Percentiles rank a stretch among this genome's conserved stretches.
phyloP scores from a whole-genome alignment of 1,284 basidiomycete genomes.

The Phellinidium pouzarii region DNA sequence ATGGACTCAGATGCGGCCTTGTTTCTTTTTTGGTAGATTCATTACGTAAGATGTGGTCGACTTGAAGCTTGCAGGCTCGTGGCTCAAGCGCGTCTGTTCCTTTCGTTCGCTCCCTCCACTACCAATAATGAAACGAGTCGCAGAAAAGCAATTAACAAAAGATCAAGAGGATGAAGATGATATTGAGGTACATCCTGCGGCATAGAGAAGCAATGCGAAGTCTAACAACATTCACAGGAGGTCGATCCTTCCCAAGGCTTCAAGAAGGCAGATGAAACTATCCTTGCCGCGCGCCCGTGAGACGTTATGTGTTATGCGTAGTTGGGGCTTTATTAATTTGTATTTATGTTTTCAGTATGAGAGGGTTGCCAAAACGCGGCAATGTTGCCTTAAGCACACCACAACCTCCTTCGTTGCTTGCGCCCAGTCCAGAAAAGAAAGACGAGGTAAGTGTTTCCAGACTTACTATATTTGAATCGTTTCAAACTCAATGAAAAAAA shows the following conservation, averaged over 20 bases:
- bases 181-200: slow-evolving; percentile 13
- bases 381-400: slow-evolving; percentile 1
- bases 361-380: slow-evolving; percentile 21
- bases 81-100: background rate
- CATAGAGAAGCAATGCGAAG: background rate
- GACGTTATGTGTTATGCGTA: background rate
- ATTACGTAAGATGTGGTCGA: background rate
- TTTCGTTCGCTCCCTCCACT: background rate
- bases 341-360: slow-evolving; percentile 16
- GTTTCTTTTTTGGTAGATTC: background rate
- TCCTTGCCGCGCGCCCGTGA: slow-evolving; percentile 21
- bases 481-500: too few species aligned
- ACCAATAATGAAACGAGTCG: slow-evolving; percentile 29
- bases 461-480: background rate
- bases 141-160: slow-evolving; percentile 32
- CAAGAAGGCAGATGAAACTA: slow-evolving; percentile 21
- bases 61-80: background rate
- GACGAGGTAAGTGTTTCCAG: background rate
- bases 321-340: background rate
- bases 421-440: background rate
- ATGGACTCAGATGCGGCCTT: too few species aligned
- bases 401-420: background rate
- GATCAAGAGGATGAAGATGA: slow-evolving; percentile 29
- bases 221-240: slow-evolving; percentile 11
- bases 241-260: slow-evolving; percentile 17